Base-by-base conservation (phyloP, 176 grass and related monocot genomes). In the Pontederia crassipes region DNA sequence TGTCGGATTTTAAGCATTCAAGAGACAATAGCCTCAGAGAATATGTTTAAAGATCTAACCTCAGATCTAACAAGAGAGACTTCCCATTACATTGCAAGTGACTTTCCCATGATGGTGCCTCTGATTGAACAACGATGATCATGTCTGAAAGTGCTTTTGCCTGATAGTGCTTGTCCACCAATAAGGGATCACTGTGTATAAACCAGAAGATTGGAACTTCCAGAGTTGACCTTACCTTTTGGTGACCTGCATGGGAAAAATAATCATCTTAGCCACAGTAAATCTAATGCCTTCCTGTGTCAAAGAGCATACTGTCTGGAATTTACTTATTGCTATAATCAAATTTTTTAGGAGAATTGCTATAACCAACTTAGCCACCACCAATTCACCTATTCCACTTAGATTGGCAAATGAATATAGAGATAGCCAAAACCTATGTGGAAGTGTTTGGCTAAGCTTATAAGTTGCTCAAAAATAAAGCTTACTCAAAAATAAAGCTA, bases 151-250 rank as follows among this genome's bases (percentile, higher is more conserved):
- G 84, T 72, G 92, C 79, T 51, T 91, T 97, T 32, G 92, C 80
- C 66, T 97, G 92, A 69, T 97, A 91, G 76, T 97, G 87, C 74
- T 88, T 97, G 71, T 91, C 92, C 70, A 97, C 35, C 74, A 91
- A 75, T 75, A 97, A 52, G 17, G 80, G 78, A 48, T 97, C 92
- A 70, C 57, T 78, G 67, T 91, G 83, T 76, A 97, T 78, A 77
- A 97, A 97, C 92, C 92, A 91, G 71, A 97, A 91, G 85, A 97
- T 79, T 57, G 92, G 92, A 68, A 97, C 55, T 78, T 97, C 92
- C 52, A 97, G 71, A 15, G 81, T 91, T 73, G 86, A 84, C 79
- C 84, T 97, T 52, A 59, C 72, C 72, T 85, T 95, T 77, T 95
- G 85, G 29, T 51, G 40, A 63, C 89, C 89, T 91, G 65, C 69